Base-by-base conservation (phyloP, 148 eudicot species). In the Chenopodium berlandieri region DNA sequence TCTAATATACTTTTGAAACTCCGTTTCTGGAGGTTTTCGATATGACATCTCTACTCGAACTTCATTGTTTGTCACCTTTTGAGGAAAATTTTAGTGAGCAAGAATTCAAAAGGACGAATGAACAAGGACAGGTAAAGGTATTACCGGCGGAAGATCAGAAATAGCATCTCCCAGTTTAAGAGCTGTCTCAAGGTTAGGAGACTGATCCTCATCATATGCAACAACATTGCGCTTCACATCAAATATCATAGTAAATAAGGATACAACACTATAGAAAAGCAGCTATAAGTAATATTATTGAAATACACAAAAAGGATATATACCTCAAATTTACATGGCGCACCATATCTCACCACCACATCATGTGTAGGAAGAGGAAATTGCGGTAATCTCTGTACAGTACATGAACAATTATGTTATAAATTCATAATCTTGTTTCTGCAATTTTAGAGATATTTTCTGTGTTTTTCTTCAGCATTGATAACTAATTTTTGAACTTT, bases 281-380 rank as follows among this genome's bases (percentile, higher is more conserved):
- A 30, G 13, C 22, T 16, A 56, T 25, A 71, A 71, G 14, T 65
- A 30, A 65, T 20, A 23, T 72, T 50, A 40, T 40, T 20, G 46
- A 75, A 66, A 58, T 80, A 71, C 48, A 63, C 75, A 37, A 69
- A 69, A 30, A 64, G 30, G 71, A 76, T 77, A 65, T 69, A 68
- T 87, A 93, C 97, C 97, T 93, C 97, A 85, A 95, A 95, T 84
- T 92, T 94, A 34, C 23, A 2, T 64, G 98, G 92, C n/a, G 97
- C 91, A 84, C 94, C 88, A 76, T 89, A 92, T 79, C 81, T 88
- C 81, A 91, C 84, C 7, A 93, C 87, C 75, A 91, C 97, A 72
- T 95, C 98, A 88, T 95, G 98, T 44, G 97, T 89, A 30, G 98
- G 98, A 82, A 92, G 97, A 62, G 99, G 99, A 88, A 93, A 95